phyloP scores from a whole-genome alignment of 768 basidiomycete species.

The Auriculariales sp. region DNA sequence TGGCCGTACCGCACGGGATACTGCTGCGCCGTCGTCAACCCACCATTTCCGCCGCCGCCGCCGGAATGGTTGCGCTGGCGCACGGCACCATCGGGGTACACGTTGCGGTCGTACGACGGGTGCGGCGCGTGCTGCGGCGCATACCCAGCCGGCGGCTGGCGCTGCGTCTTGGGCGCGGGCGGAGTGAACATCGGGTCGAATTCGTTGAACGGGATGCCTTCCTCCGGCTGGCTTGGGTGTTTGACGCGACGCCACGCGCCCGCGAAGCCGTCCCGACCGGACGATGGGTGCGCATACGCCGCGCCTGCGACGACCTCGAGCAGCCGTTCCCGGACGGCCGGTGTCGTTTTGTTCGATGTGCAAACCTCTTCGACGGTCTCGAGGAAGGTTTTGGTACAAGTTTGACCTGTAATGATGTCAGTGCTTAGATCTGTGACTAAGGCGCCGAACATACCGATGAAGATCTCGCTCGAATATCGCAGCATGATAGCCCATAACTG shows the following conservation, averaged over 20 bases:
- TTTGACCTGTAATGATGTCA: conserved; percentile 25
- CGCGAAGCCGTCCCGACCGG: conserved; percentile 40
- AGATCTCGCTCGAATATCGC: conserved; percentile 58
- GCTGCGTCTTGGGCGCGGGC: conserved; percentile 18
- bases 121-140: conserved; percentile 6
- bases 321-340: conserved; percentile 68
- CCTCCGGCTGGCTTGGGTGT: conserved; percentile 64
- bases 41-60: no score
- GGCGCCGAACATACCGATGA: conserved; percentile 27
- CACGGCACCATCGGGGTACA: no score
- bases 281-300: conserved; percentile 34
- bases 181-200: conserved; percentile 73
- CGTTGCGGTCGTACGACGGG: conserved; percentile 13
- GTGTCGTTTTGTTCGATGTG: conserved; percentile 44
- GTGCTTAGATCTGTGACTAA: neutral
- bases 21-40: conserved; percentile 9
- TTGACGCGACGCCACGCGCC: conserved; percentile 72
- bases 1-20: conserved; percentile 6
- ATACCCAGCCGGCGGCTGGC: conserved; percentile 18
- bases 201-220: conserved; percentile 66
- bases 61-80: no score
- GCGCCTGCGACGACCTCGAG: conserved; percentile 74
- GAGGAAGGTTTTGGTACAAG: conserved; percentile 60
- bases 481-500: conserved; percentile 88
- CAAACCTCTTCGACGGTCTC: conserved; percentile 71